phyloP scores from a whole-genome alignment of 2,329 filamentous ascomycete species.

The Metarhizium rileyi region DNA sequence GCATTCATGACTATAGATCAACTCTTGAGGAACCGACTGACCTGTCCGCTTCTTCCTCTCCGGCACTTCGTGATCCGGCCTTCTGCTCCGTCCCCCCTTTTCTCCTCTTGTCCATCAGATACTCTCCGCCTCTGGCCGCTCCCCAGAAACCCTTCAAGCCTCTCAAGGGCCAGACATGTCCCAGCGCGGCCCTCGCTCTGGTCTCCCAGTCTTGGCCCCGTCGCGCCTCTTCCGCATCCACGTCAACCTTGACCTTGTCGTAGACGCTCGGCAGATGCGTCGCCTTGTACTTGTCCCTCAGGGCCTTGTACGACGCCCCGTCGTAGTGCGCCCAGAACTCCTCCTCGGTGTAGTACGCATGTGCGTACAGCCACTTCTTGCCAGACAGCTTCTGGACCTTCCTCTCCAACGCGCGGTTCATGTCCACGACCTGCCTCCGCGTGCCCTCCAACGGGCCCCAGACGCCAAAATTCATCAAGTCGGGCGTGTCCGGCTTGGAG shows the following conservation, averaged over 20 bases:
- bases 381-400: slow-evolving; percentile 50
- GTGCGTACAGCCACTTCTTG: slow-evolving; percentile 62
- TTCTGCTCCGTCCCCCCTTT: not conserved
- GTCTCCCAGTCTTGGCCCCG: slow-evolving; percentile 23
- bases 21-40: no score
- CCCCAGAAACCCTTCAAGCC: slow-evolving; percentile 38
- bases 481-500: slow-evolving; percentile 23
- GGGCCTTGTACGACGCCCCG: slow-evolving; percentile 44
- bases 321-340: slow-evolving; percentile 63
- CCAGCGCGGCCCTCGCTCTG: slow-evolving; percentile 16
- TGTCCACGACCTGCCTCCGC: slow-evolving; percentile 35
- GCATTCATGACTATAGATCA: not conserved
- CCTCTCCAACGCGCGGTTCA: slow-evolving; percentile 51
- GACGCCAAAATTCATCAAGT: slow-evolving; percentile 51
- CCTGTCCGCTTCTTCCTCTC: no score
- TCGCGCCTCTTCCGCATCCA: slow-evolving; percentile 22
- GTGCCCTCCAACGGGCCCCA: slow-evolving; percentile 41
- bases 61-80: no score
- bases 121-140: slow-evolving; percentile 35
- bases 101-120: slow-evolving; percentile 29
- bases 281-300: slow-evolving; percentile 50
- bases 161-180: slow-evolving; percentile 29
- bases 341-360: slow-evolving; percentile 56
- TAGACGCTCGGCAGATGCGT: slow-evolving; percentile 52
- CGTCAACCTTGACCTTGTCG: slow-evolving; percentile 53